Conservation (phyloP, 305 asterid species). For the Petunia hybrid region DNA sequence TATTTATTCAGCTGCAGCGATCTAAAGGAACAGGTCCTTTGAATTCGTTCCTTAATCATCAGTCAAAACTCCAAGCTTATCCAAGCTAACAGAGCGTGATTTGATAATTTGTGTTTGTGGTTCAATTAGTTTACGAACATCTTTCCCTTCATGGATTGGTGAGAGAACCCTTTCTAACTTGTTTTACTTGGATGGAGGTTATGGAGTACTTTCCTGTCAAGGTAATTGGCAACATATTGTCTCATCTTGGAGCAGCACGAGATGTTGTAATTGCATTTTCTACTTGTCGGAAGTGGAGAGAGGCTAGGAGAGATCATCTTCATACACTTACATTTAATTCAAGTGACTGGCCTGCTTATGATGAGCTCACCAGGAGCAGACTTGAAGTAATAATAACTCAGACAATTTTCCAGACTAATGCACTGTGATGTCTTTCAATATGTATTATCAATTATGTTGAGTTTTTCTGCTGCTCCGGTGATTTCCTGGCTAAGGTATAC, state of each 20-base stretch:
- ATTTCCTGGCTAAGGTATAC: conserved; percentile 28
- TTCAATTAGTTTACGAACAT: not conserved
- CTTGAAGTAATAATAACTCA: conserved; percentile 29
- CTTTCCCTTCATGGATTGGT: not conserved
- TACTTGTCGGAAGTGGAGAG: conserved; percentile 24
- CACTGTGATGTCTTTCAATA: conserved; percentile 25
- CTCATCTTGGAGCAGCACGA: conserved; percentile 18
- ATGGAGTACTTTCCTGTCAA: conserved; percentile 26
- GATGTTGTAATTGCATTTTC: conserved; percentile 27
- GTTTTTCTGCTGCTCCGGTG: conserved; percentile 11
- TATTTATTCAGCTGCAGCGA: no score
- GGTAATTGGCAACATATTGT: conserved; percentile 28
- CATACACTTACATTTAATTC: conserved; percentile 27
- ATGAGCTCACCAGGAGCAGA: not conserved
- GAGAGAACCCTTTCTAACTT: not conserved
- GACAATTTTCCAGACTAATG: conserved; percentile 21
- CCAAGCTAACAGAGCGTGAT: not conserved
- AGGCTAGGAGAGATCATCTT: conserved; percentile 17
- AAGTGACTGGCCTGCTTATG: conserved; percentile 23
- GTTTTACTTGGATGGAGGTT: conserved; percentile 1
- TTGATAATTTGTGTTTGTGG: not conserved
- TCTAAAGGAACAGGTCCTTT: no score
- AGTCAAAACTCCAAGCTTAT: no score
- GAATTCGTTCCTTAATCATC: no score
- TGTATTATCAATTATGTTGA: not conserved